Conservation (phyloP, 2,329 filamentous ascomycete genomes). For the Fusarium sp. region DNA sequence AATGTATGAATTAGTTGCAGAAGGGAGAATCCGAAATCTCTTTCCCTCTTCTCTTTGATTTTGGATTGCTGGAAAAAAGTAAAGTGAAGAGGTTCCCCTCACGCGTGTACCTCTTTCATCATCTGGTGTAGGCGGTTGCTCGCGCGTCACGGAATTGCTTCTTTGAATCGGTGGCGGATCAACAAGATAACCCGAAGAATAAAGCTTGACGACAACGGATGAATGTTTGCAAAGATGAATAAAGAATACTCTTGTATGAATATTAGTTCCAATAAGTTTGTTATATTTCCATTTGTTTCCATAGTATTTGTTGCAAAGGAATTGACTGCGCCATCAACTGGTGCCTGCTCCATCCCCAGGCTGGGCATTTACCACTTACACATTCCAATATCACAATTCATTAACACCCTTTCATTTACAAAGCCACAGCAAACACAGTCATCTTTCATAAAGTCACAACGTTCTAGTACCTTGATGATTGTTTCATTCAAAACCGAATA, state of each 20-base stretch:
- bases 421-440: too few relatives aligned
- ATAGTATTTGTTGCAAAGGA: too few relatives aligned
- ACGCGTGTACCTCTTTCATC: neutral
- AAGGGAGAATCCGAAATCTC: neutral
- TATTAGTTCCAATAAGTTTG: too few relatives aligned
- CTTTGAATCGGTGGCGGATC: slow-evolving; percentile 19
- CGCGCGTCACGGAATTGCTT: slow-evolving; percentile 36
- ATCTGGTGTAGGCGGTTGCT: neutral
- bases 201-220: neutral
- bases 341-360: too few relatives aligned
- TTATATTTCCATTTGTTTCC: too few relatives aligned
- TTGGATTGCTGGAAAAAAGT: neutral
- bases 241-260: too few relatives aligned
- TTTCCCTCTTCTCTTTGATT: neutral
- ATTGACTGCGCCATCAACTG: too few relatives aligned
- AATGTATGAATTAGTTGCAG: neutral
- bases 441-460: too few relatives aligned
- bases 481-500: too few relatives aligned
- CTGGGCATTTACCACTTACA: too few relatives aligned
- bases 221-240: neutral
- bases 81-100: slow-evolving; percentile 4
- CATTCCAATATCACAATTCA: too few relatives aligned
- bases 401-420: neutral
- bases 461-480: neutral
- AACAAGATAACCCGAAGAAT: slow-evolving; percentile 18